phyloP scores from a whole-genome alignment of 176 grass and related monocot species.

The Carex pumila region DNA sequence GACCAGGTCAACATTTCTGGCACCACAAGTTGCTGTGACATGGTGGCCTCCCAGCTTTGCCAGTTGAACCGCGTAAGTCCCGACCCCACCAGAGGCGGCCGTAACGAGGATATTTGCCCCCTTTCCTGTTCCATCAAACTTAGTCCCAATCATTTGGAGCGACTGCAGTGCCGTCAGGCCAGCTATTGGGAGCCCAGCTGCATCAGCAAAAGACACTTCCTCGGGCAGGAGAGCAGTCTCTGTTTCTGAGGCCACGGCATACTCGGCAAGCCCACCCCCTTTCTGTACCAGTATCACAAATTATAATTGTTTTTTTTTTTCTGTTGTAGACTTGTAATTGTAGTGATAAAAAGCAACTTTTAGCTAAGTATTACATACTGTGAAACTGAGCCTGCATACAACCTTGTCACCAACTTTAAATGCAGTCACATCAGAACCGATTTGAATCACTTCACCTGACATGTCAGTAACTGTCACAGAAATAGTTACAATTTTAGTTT shows the following conservation, averaged over 20 bases:
- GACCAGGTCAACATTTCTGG: conserved; percentile 24
- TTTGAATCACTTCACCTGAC: conserved; percentile 28
- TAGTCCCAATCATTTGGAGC: conserved; percentile 30
- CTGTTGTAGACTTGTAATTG: no score
- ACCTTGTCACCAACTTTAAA: conserved; percentile 40
- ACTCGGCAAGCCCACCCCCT: conserved; percentile 51
- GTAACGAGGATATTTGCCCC: conserved; percentile 13
- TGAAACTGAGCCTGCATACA: conserved; percentile 20
- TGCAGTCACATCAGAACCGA: conserved; percentile 16
- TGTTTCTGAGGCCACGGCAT: conserved; percentile 26
- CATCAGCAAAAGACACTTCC: conserved; percentile 33
- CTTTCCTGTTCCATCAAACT: conserved; percentile 51
- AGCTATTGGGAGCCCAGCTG: conserved; percentile 34
- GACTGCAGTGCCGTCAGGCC: conserved; percentile 35
- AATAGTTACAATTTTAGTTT: no score
- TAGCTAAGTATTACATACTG: conserved; percentile 1
- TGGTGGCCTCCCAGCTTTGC: conserved; percentile 12
- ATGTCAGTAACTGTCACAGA: conserved; percentile 27
- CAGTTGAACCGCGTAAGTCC: conserved; percentile 21
- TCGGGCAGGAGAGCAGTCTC: conserved; percentile 31
- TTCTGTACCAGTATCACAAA: no score
- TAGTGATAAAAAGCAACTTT: background rate
- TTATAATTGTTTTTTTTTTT: no score
- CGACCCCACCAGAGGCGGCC: conserved; percentile 15
- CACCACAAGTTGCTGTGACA: conserved; percentile 30